Base-by-base conservation (phyloP, 2,329 filamentous ascomycete genomes). In the Monilinia aucupariae region DNA sequence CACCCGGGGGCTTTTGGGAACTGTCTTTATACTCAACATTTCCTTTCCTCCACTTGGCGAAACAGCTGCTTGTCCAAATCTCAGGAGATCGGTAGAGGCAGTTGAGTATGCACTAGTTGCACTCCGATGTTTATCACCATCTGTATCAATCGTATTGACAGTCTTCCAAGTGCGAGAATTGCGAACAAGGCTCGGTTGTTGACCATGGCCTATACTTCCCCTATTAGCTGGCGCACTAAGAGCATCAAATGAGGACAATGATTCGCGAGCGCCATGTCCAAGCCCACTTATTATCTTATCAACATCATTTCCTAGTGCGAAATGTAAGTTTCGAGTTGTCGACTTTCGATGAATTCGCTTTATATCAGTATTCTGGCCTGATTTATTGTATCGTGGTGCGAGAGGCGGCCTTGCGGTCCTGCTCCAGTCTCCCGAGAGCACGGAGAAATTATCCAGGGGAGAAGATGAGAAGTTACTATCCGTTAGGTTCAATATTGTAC, bases 161-260 rank as follows among this genome's bases (percentile, higher is more conserved):
- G 65, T 68, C 17, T 63, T 61, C 71, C 68, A 73, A 6, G 67
- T 69, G 47, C 54, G 65, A 20, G 69, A 71, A 47, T 72, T 66
- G 27, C 70, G 64, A 2, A 51, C 53, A 30, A 61, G 34, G 20
- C 34, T 51, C 5, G 34, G 50, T 12, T 54, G 66, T 59, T 67
- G 67, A 13, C 70, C 71, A 47, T 71, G 69, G 9, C 70, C 70
- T 13, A 71, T 59, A 49, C 70, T 71, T 47, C 64, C 61, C 43
- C 69, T 49, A 20, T 53, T 54, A 3, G 56, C 62, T 32, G 48
- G 56, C n/a, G 25, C 15, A 17, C 48, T 63, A 5, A 53, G 39
- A 20, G 53, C 58, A 17, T 66, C 65, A 7, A 65, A 56, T 3
- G 64, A 68, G 3, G 64, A 67, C 6, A 67, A 65, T 10, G 68